These are phyloP conservation scores for Rhizophora mangle DNA, from an alignment of 345 rosid genomes.

Conservation along the genomic window DNA sequence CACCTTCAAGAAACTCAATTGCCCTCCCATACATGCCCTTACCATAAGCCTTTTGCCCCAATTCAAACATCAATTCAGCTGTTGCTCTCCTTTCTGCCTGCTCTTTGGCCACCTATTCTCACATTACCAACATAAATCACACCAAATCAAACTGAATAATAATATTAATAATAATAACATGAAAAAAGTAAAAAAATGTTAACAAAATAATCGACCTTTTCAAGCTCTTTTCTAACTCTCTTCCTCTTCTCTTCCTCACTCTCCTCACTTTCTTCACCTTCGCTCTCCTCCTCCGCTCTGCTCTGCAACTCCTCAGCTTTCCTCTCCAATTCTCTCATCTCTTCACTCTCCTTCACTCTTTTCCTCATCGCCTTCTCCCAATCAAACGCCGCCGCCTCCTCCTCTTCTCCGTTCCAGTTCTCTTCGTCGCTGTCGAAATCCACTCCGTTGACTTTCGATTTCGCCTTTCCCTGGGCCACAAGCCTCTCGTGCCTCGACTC, in stretches of 20 bases:
- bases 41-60: constrained; percentile 95
- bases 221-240: constrained; percentile 82
- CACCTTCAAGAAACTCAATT: constrained; percentile 88
- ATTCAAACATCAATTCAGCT: constrained; percentile 86
- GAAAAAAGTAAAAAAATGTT: neutral
- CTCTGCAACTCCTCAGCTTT: constrained; percentile 85
- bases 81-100: constrained; percentile 90
- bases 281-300: constrained; percentile 43
- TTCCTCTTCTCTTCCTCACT: constrained; percentile 79
- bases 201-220: constrained; percentile 51
- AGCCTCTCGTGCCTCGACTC: constrained; percentile 41
- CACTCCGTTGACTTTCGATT: constrained; percentile 64
- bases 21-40: constrained; percentile 86
- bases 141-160: neutral
- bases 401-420: constrained; percentile 43
- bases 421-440: constrained; percentile 61
- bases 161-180: neutral
- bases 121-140: neutral
- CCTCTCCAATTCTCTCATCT: constrained; percentile 77
- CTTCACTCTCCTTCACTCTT: constrained; percentile 72
- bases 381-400: constrained; percentile 41
- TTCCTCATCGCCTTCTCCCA: constrained; percentile 80
- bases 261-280: constrained; percentile 45
- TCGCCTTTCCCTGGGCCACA: constrained; percentile 50
- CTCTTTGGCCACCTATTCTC: constrained; percentile 80